A percentile compares a stretch with the other conserved stretches of the same genome.
Evolutionary conservation across 305 asterid genomes (phyloP).

Genomic region (Plantago coronopus): DNA sequence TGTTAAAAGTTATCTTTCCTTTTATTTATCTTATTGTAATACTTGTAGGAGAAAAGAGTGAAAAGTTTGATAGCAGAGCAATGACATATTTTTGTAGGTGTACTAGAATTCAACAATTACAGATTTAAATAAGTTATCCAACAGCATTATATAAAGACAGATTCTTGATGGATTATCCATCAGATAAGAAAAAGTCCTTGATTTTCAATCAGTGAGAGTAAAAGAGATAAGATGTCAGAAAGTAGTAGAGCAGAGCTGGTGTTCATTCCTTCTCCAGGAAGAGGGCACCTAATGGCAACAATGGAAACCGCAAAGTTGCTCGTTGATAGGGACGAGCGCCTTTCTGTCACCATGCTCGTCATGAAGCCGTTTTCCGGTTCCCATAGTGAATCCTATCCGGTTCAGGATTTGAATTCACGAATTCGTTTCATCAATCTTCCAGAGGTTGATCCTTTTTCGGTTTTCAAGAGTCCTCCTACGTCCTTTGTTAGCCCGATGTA

Average conservation of each 20-base stretch:
- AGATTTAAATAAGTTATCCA: not conserved
- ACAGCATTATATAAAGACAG: not conserved
- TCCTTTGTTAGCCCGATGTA: not conserved
- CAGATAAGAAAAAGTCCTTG: not conserved
- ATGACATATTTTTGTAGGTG: not conserved
- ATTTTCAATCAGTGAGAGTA: not conserved
- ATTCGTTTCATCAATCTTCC: slow-evolving; percentile 36
- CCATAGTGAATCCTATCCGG: not conserved
- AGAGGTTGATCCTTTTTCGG: slow-evolving; percentile 19
- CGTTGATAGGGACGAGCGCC: slow-evolving; percentile 15
- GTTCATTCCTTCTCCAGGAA: slow-evolving; percentile 30
- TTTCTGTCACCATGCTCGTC: slow-evolving; percentile 28
- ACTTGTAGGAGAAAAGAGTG: not conserved
- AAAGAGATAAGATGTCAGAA: not conserved
- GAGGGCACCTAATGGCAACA: slow-evolving; percentile 25
- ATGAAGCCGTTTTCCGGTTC: slow-evolving; percentile 28
- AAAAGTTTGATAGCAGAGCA: not conserved
- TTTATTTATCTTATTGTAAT: no score
- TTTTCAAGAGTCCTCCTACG: slow-evolving; percentile 6
- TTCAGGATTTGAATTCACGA: slow-evolving; percentile 1
- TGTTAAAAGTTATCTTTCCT: no score
- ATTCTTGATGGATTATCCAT: not conserved
- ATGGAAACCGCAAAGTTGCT: slow-evolving; percentile 37
- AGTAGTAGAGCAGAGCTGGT: slow-evolving; percentile 24
- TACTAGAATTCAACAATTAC: not conserved